Evolutionary conservation across 495 filamentous ascomycete species (phyloP), one percentile per base, ranked within the genome.

Genomic region (Aspergillus asperescens): DNA sequence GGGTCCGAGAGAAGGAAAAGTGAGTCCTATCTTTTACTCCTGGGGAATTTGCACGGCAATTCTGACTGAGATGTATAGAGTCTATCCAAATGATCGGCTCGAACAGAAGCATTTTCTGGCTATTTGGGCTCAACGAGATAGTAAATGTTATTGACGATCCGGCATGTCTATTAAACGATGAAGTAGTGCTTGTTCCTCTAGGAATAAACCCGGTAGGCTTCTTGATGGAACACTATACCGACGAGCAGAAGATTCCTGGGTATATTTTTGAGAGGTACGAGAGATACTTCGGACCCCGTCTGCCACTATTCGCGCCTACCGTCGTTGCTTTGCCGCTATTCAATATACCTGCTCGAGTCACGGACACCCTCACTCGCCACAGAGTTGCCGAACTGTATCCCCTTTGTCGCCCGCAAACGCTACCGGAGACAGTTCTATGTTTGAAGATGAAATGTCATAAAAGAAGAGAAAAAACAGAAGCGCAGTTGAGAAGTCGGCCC

Each of bases 81-180:
- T 7, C 28, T 7, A 22, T n/a, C 13, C 47, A 50, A 10, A 19
- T 50, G 1, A 50, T 50, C 16, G 47, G 47, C 19, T 39, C 47
- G 4, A 50, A 19, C n/a, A 50, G 34, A 40, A 50, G 47, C 19
- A 37, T 50, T 4, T 39, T 50, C 32, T 50, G 28, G 47, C 5
- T 50, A 6, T 37, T 37, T 25, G 47, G 47, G 9, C 35, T 39
- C 3, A 39, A 50, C 6, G 47, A 50, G 8, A 5, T 50, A 12
- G 18, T 50, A 12, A 9, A 39, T 22, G 5, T 25, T 7, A 23
- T 50, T 8, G 47, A 50, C 31, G 47, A 50, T 25, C 47, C 32
- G 22, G 47, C 47, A 19, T 50, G 35, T 16, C n/a, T 37, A 20
- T 10, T 25, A 23, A 19, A 22, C 1, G 35, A 50, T 18, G 47